Percentiles rank a stretch among this genome's conserved stretches.
phyloP scores from a whole-genome alignment of 176 grass and related monocot genomes.

The Juncus effusus region DNA sequence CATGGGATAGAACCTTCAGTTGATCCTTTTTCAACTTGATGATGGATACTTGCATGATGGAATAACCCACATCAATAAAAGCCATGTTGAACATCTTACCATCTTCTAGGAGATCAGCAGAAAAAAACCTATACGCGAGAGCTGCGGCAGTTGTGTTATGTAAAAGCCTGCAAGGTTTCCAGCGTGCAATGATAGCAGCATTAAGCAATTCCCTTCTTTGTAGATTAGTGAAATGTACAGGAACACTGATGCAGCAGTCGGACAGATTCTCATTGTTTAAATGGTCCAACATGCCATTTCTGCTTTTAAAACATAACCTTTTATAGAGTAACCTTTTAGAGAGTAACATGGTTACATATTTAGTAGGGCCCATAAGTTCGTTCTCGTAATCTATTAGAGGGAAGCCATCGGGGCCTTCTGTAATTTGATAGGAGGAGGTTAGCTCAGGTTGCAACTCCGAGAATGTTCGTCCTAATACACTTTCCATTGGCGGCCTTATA shows the following conservation, averaged over 20 bases:
- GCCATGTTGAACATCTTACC: background rate
- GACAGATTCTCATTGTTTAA: background rate
- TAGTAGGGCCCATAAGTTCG: background rate
- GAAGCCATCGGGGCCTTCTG: background rate
- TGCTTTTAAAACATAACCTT: no score
- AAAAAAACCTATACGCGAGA: slow-evolving; percentile 4
- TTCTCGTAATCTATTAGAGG: background rate
- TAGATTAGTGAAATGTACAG: slow-evolving; percentile 1
- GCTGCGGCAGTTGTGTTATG: slow-evolving; percentile 3
- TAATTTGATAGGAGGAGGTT: background rate
- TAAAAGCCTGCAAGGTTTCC: background rate
- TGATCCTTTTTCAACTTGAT: slow-evolving; percentile 55
- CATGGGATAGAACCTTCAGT: slow-evolving; percentile 57
- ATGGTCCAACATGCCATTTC: background rate
- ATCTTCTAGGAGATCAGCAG: background rate
- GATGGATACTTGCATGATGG: slow-evolving; percentile 33
- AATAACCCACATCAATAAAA: slow-evolving; percentile 3
- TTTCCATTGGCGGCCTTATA: no score
- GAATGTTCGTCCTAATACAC: background rate
- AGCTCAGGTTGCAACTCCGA: slow-evolving; percentile 9
- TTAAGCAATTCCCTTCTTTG: slow-evolving; percentile 3
- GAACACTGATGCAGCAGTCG: background rate
- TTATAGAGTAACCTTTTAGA: no score
- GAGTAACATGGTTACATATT: background rate
- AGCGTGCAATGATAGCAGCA: background rate